These are phyloP conservation scores for Aschersonia sp. DNA, from an alignment of 2,329 filamentous ascomycete genomes.

Conservation along the genomic window DNA sequence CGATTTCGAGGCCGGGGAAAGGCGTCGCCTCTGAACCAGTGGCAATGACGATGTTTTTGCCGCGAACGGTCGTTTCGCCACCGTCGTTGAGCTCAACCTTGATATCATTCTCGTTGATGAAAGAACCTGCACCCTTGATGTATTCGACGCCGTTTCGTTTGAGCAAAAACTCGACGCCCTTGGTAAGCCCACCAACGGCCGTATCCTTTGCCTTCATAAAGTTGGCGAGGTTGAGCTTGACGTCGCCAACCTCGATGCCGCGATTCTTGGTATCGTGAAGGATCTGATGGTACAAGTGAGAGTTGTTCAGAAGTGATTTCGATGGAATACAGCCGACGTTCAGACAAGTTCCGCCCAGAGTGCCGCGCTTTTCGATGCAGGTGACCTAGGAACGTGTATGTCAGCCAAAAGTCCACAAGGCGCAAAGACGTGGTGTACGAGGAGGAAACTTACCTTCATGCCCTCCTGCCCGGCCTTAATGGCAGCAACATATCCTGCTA, in stretches of 20 bases:
- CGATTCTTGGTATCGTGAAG: conserved; percentile 94
- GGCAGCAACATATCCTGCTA: conserved; percentile 94
- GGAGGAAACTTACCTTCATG: conserved; percentile 53
- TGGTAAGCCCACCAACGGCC: conserved; percentile 77
- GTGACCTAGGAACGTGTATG: conserved; percentile 47
- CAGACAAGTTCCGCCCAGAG: conserved; percentile 88
- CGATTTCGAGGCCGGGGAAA: conserved; percentile 88
- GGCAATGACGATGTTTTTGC: conserved; percentile 96
- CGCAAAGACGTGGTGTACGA: background rate
- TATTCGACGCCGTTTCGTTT: conserved; percentile 99
- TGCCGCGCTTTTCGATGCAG: conserved; percentile 96
- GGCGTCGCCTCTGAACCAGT: conserved; percentile 92
- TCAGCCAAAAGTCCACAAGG: background rate
- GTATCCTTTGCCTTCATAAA: conserved; percentile 99
- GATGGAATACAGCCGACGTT: conserved; percentile 99
- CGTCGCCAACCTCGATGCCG: conserved; percentile 93
- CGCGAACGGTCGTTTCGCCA: conserved; percentile 72
- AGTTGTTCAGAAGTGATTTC: conserved; percentile 99
- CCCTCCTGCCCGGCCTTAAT: conserved; percentile 98
- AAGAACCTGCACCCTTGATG: conserved; percentile 81
- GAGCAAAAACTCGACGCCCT: conserved; percentile 94
- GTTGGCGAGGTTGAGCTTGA: conserved; percentile 85
- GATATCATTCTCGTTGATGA: conserved; percentile 79
- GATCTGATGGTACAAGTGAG: conserved; percentile 93
- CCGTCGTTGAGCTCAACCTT: conserved; percentile 84